Evolutionary conservation across 306 rosid genomes (phyloP), one percentile per base, ranked within the genome.

Genomic region (Glycyrrhiza uralensis): DNA sequence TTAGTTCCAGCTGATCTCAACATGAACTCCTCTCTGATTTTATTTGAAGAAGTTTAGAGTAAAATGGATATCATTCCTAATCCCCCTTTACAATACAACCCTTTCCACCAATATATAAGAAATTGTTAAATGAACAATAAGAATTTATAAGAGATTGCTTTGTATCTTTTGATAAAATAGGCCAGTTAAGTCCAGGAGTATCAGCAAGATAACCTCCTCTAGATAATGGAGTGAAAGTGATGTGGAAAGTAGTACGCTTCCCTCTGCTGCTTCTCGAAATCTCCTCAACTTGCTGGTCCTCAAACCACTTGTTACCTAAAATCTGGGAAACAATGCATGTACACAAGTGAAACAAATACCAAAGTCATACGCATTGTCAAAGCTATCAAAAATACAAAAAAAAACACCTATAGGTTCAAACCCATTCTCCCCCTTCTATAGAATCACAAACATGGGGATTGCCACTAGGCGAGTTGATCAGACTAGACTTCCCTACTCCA

Each of bases 181-280:
- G 98, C 81, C 89, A 96, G 86, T 85, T 91, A 79, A 94, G 91
- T 57, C 98, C 98, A 68, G 98, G 98, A 58, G 97, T 94, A 72
- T 94, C 97, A 14, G 98, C 97, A 64, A 94, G 89, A 80, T 85
- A 89, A 50, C 98, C 98, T 44, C 98, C 98, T 82, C 78, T 91
- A 52, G 97, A 94, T 72, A 87, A 92, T 84, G 83, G 91, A 63
- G 45, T 86, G 90, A 94, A 91, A 91, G 90, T 94, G 51, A 94
- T n/a, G n/a, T 94, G 85, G 28, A 96, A 91, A 50, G 97, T 94
- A 30, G 97, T 89, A 78, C 91, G 97, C 86, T 87, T 93, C 82
- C 98, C 98, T 70, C 97, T 75, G 39, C 98, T 97, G 1, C 97
- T 91, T 85, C 98, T n/a, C n/a, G n/a, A n/a, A n/a, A n/a, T n/a